These are phyloP conservation scores for Coprinopsis sp. DNA, from an alignment of 768 basidiomycete genomes.

Conservation along the genomic window DNA sequence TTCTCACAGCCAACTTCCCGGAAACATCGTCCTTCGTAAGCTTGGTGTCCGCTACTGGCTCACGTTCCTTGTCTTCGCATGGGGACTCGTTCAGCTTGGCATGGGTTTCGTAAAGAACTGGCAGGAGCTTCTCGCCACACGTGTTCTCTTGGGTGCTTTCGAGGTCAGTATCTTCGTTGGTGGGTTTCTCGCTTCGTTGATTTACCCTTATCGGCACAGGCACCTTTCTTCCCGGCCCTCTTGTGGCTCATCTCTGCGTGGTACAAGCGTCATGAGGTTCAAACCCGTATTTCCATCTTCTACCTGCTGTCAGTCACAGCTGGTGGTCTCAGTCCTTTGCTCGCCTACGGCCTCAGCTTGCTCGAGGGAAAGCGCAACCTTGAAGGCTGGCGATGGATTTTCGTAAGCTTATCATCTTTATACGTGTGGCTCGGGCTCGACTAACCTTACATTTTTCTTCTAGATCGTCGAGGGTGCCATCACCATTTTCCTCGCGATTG, in stretches of 20 bases:
- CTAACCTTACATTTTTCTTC: neutral
- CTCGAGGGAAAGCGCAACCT: conserved; percentile 17
- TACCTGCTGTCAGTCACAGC: conserved; percentile 20
- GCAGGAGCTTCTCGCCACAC: conserved; percentile 35
- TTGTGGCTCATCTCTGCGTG: conserved; percentile 45
- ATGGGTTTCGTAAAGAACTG: conserved; percentile 43
- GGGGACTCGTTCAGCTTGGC: conserved; percentile 40
- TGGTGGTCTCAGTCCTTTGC: conserved; percentile 22
- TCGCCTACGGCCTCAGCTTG: conserved; percentile 20
- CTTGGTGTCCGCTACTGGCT: conserved; percentile 43
- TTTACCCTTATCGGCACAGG: conserved; percentile 19
- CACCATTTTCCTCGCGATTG: conserved; percentile 19
- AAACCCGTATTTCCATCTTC: conserved; percentile 24
- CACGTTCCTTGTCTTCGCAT: conserved; percentile 35
- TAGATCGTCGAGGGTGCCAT: conserved; percentile 25
- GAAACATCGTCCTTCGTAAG: conserved; percentile 38
- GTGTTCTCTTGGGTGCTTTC: conserved; percentile 39
- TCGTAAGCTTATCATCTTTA: conserved; percentile 12
- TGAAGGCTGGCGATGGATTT: conserved; percentile 26
- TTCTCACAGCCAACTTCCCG: conserved; percentile 38
- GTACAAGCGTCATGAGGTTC: conserved; percentile 30
- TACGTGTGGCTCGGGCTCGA: neutral
- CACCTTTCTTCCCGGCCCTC: conserved; percentile 42
- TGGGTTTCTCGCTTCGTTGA: neutral
- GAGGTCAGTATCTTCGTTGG: conserved; percentile 27